Evolutionary conservation across 495 filamentous ascomycete genomes (phyloP).

Genomic region (Aspergillus funiculosus): DNA sequence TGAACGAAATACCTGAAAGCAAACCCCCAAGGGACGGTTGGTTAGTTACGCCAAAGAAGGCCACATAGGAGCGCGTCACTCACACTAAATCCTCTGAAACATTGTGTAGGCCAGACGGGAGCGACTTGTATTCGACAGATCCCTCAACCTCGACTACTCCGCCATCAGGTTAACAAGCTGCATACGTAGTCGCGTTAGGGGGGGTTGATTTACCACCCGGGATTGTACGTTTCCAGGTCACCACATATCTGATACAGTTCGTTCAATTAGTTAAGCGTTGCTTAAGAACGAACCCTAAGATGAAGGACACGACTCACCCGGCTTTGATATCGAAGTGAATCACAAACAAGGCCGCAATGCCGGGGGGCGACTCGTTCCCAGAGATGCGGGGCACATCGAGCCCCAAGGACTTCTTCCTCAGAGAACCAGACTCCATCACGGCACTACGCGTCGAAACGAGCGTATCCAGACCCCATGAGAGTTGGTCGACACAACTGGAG

Average conservation of each 20-base stretch:
- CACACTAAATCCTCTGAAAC: slow-evolving; percentile 82
- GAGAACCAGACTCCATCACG: slow-evolving; percentile 30
- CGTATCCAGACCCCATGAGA: slow-evolving; percentile 23
- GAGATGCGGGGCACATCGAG: slow-evolving; percentile 34
- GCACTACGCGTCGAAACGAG: neutral
- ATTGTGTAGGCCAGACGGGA: slow-evolving; percentile 89
- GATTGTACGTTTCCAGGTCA: slow-evolving; percentile 74
- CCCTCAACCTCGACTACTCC: slow-evolving; percentile 71
- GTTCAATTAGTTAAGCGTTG: neutral
- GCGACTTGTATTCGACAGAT: slow-evolving; percentile 87
- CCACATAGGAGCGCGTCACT: slow-evolving; percentile 14
- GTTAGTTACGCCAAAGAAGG: neutral
- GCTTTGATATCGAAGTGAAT: slow-evolving; percentile 83
- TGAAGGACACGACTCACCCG: slow-evolving; percentile 48
- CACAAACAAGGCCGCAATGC: slow-evolving; percentile 76
- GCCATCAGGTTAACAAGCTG: neutral
- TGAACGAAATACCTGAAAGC: slow-evolving; percentile 86
- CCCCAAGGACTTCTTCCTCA: slow-evolving; percentile 27
- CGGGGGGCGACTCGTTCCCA: slow-evolving; percentile 48
- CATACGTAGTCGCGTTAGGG: slow-evolving; percentile 6
- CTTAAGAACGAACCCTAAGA: neutral
- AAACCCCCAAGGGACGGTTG: neutral
- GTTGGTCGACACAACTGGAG: neutral
- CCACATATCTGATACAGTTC: slow-evolving; percentile 55
- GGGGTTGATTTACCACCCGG: slow-evolving; percentile 46